Evolutionary conservation across 2,329 filamentous ascomycete species (phyloP), one percentile per base, ranked within the genome.

Genomic region (Cladosporium cucumerinum): DNA sequence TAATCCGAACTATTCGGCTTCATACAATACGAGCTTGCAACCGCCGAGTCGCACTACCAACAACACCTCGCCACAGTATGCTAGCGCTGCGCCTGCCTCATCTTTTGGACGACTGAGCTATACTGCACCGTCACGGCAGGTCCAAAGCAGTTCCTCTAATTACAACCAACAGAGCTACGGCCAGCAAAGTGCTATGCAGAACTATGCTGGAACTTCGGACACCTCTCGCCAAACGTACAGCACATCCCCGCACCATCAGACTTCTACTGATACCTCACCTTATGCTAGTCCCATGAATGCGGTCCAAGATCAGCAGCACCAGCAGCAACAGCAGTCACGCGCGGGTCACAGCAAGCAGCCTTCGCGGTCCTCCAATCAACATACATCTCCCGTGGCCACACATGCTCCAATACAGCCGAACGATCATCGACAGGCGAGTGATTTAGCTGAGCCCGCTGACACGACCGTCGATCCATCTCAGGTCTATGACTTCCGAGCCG

Each of bases 401-500:
- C 69, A 62, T 10, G 67, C 64, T 32, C 59, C 58, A 39, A 68
- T 64, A 16, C 54, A 32, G 21, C 18, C 25, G 66, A n/a, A 39
- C 25, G 55, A 64, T 34, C 68, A 67, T 28, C 66, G 71, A 39
- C 72, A 72, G 57, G 60, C 68, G 32, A 72, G 69, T 63, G 68
- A 66, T 14, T 72, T 74, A 18, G 72, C 71, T 8, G 71, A 72
- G 62, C 65, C 77, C 60, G 67, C 75, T 23, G 55, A 55, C 18
- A 78, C 72, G 3, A 85, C 82, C 1, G 81, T 85, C 23, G 81
- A 85, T 71, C 83, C 84, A 2, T 82, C 77, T 54, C 80, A 82
- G 55, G 81, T 85, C 2, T 85, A 85, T 66, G 82, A 85, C 65
- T 82, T 82, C 2, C 84, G 80, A 73, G 80, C 80, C 3, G 80